Evolutionary conservation across 108 stramenopile species (phyloP), one percentile per base, ranked within the genome.

Genomic region (Cyclotella choctawhatcheeana): DNA sequence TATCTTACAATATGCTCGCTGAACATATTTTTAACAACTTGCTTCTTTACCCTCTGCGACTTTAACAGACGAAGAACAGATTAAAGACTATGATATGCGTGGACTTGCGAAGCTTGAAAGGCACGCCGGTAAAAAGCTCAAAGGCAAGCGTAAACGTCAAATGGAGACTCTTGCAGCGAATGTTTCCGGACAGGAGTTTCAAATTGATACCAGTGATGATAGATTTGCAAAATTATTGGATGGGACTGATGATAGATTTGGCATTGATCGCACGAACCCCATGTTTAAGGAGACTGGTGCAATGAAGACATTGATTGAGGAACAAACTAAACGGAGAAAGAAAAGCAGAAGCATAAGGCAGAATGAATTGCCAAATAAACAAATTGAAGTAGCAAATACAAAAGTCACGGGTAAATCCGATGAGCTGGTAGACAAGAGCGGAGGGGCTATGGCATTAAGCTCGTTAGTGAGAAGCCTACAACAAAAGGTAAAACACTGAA

Each of bases 201-300:
- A 87, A 32, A 82, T 98, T 30, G 89, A 98, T 72, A 72, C 85
- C 4, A 55, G 58, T 33, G 97, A 98, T 77, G 69, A 83, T 67
- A 92, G 97, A 20, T 98, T 98, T 56, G 71, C 89, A 3, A 92
- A 90, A 16, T 80, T 98, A 34, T 73, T 98, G 30, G 92, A 96
- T 64, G 97, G 97, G 25, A 50, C 55, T 12, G 93, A 98, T 80
- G 91, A 84, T 52, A 67, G 89, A 24, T 98, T 94, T 69, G 97
- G 96, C 20, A 97, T 98, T 64, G 97, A 98, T 69, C 82, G 85
- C 27, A 97, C 96, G 2, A 89, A 90, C 69, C 81, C 91, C 2
- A 69, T 83, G 52, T 98, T 80, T 80, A 95, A 89, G 77, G 93
- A 96, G 33, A 98, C 97, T 13, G 64, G 82, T 35, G 97, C 89